Evolutionary conservation across 2,329 filamentous ascomycete species (phyloP).

Genomic region (Trichoderma sp.): DNA sequence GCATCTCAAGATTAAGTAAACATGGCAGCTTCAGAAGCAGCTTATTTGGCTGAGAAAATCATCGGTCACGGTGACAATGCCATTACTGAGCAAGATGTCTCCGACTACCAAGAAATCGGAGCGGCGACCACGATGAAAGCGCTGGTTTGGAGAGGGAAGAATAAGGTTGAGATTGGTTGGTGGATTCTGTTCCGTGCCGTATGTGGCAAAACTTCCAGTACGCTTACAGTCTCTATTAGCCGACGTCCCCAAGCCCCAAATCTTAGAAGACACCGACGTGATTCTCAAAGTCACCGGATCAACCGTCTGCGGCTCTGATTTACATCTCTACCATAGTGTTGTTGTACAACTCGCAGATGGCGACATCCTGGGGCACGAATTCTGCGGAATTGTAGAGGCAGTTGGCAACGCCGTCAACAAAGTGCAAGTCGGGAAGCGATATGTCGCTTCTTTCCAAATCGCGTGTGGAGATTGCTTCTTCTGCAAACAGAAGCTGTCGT

Average conservation of each 20-base stretch:
- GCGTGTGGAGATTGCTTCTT: constrained; percentile 72
- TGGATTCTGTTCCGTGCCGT: not conserved
- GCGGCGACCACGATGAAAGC: constrained; percentile 72
- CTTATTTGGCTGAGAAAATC: constrained; percentile 64
- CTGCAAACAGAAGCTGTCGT: constrained; percentile 76
- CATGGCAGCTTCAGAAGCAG: constrained; percentile 56
- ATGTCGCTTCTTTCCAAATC: constrained; percentile 87
- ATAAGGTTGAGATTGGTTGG: constrained; percentile 69
- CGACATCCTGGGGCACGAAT: constrained; percentile 67
- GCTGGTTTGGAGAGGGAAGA: constrained; percentile 79
- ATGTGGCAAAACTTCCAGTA: no score
- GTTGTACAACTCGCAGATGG: constrained; percentile 63
- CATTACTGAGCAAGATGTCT: constrained; percentile 67
- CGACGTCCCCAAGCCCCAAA: constrained; percentile 68
- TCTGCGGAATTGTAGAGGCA: constrained; percentile 58
- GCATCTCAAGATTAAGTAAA: not conserved
- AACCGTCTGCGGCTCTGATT: constrained; percentile 60
- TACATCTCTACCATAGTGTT: constrained; percentile 58
- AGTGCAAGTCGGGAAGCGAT: constrained; percentile 63
- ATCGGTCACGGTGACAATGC: constrained; percentile 69
- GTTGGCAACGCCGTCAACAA: constrained; percentile 58
- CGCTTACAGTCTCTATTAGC: constrained; percentile 39
- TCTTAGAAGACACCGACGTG: constrained; percentile 74
- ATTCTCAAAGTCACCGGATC: constrained; percentile 75
- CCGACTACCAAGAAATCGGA: constrained; percentile 54